Evolutionary conservation across 306 rosid species (phyloP), one percentile per base, ranked within the genome.

Genomic region (Benincasa hispida): DNA sequence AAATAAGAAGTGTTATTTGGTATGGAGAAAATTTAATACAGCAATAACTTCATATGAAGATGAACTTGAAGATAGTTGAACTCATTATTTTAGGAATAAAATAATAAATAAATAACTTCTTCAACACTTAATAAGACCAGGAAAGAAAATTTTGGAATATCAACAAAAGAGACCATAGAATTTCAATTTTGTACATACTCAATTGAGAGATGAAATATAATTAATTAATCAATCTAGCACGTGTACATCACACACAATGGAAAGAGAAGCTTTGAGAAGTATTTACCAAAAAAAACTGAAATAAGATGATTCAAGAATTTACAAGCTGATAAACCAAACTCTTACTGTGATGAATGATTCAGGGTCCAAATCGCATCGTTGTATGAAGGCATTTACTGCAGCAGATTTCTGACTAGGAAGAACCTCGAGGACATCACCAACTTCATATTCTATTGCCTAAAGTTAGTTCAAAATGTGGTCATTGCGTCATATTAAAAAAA

Each of bases 351-450:
- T 87, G 72, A 84, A 83, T 65, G 93, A 81, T 84, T 91, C 87
- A 10, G 97, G 97, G 79, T 93, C 91, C 85, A 91, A 86, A 85
- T 84, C 82, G 84, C 96, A 93, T 42, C 88, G 87, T 60, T 35
- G 80, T 37, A 93, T 80, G 83, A 90, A 93, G 65, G 90, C 85
- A 79, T 91, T 92, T 55, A 91, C 87, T 63, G 86, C 90, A 72
- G 90, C 84, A 24, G 83, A 84, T 77, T 80, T 85, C 87, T 93
- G 98, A 82, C 85, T 76, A 24, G 98, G 97, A 56, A 93, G 97
- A 82, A 91, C 81, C 79, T 93, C 98, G 58, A 93, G 87, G 75
- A 83, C 78, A 72, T 88, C 97, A 80, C 98, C 98, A 57, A 74
- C 85, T 74, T 88, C 88, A 76, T 93, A 93, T 72, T 86, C 76